A percentile compares a stretch with the other conserved stretches of the same genome.
phyloP scores from a whole-genome alignment of 805 yeast genomes.

The Zygosaccharomyces gambellarensis region DNA sequence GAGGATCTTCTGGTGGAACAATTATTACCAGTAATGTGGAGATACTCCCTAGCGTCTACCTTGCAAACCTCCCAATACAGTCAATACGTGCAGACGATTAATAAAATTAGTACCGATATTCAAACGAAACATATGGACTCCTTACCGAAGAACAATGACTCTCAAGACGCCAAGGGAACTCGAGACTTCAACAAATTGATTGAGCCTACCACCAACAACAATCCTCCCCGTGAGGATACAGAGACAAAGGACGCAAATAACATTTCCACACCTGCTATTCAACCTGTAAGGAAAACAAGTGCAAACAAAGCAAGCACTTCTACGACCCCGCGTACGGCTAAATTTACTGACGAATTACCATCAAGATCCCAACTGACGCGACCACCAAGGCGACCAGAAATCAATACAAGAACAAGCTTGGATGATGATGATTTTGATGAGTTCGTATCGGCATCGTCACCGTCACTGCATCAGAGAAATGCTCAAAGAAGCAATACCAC shows the following conservation, averaged over 20 bases:
- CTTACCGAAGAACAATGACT: constrained; percentile 17
- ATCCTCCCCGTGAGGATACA: constrained; percentile 14
- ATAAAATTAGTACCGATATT: constrained; percentile 40
- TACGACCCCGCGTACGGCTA: background rate
- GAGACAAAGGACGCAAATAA: constrained; percentile 26
- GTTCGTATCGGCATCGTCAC: constrained; percentile 27
- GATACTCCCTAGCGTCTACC: constrained; percentile 43
- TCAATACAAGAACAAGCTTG: constrained; percentile 11
- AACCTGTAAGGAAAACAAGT: constrained; percentile 21
- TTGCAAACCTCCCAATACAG: constrained; percentile 41
- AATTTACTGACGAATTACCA: constrained; percentile 2
- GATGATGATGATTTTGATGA: constrained; percentile 33
- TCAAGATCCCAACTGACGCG: constrained; percentile 1
- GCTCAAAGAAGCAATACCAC: background rate
- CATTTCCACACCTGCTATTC: constrained; percentile 24
- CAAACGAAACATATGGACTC: constrained; percentile 40
- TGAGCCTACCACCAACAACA: constrained; percentile 12
- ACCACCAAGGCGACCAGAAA: constrained; percentile 1
- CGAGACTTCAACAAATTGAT: constrained; percentile 24
- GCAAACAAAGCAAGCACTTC: background rate
- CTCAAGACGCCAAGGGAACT: constrained; percentile 22
- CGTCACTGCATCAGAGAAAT: constrained; percentile 8
- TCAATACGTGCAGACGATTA: constrained; percentile 37
- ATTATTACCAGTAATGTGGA: constrained; percentile 51
- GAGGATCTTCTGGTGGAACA: constrained; percentile 48